Conservation (phyloP, 768 basidiomycete genomes). For the Boletus eberwhitei region DNA sequence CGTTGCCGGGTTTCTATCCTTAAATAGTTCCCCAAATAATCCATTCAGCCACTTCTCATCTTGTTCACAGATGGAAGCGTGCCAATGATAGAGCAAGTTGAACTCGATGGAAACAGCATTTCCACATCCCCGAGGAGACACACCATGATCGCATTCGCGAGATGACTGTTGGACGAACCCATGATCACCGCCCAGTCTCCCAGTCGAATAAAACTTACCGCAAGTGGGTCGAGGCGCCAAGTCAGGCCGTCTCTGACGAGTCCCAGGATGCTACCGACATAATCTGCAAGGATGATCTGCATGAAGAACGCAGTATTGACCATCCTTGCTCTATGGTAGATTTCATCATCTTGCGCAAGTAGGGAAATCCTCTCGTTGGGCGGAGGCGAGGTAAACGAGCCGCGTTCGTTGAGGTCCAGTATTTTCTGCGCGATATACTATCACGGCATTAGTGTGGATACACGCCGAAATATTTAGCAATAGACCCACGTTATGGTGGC, state of each 20-base stretch:
- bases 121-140: constrained; percentile 65
- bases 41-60: constrained; percentile 56
- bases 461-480: not conserved
- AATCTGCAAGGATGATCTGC: constrained; percentile 67
- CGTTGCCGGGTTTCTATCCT: constrained; percentile 36
- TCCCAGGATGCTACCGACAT: constrained; percentile 72
- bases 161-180: constrained; percentile 36
- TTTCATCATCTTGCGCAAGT: constrained; percentile 65
- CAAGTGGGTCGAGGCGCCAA: constrained; percentile 71
- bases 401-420: constrained; percentile 63
- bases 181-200: not conserved
- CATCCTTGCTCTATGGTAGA: constrained; percentile 69
- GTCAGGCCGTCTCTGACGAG: constrained; percentile 57
- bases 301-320: constrained; percentile 73
- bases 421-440: constrained; percentile 71
- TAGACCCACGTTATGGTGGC: constrained; percentile 68
- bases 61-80: constrained; percentile 52
- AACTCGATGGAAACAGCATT: constrained; percentile 79
- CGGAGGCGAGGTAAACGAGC: constrained; percentile 37
- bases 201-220: constrained; percentile 34
- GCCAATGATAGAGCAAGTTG: constrained; percentile 61
- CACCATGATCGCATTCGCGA: constrained; percentile 47
- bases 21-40: constrained; percentile 44
- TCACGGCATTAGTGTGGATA: constrained; percentile 4
- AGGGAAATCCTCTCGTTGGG: constrained; percentile 18